These are phyloP conservation scores for Penicillium sp. DNA, from an alignment of 2,329 filamentous ascomycete genomes.

Conservation along the genomic window DNA sequence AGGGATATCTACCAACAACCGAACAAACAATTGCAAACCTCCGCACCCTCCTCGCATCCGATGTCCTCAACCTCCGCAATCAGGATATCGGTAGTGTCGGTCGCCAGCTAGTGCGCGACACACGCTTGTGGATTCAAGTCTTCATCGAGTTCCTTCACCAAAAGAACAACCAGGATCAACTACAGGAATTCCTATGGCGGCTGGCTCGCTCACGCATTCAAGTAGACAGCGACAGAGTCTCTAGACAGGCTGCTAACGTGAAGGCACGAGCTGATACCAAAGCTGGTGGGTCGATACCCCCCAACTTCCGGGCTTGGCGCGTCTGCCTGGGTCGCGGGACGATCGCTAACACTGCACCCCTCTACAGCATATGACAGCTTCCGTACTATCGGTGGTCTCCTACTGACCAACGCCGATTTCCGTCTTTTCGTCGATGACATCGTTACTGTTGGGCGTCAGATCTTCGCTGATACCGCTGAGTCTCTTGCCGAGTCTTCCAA, in stretches of 20 bases:
- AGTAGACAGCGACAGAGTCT: conserved; percentile 67
- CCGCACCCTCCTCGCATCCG: conserved; percentile 74
- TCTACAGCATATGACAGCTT: conserved; percentile 73
- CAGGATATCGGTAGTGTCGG: conserved; percentile 77
- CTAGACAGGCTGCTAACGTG: conserved; percentile 60
- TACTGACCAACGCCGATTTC: conserved; percentile 89
- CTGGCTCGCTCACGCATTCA: conserved; percentile 71
- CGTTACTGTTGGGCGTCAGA: conserved; percentile 74
- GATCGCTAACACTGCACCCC: conserved; percentile 14
- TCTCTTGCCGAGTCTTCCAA: conserved; percentile 75
- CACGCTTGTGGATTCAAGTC: conserved; percentile 72
- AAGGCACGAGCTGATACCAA: conserved; percentile 71
- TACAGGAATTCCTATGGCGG: conserved; percentile 92
- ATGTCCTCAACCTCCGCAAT: conserved; percentile 74
- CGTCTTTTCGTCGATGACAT: conserved; percentile 82
- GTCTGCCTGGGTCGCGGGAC: background rate
- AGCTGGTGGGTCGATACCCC: conserved; percentile 56
- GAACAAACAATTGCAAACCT: conserved; percentile 80
- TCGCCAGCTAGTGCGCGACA: conserved; percentile 69
- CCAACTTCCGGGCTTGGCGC: conserved; percentile 2
- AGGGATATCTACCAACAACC: conserved; percentile 90
- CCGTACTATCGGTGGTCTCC: conserved; percentile 78
- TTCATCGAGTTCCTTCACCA: conserved; percentile 79
- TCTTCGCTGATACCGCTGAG: conserved; percentile 84
- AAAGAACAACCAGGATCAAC: conserved; percentile 82